Conservation (phyloP, 2,329 filamentous ascomycete genomes). For the Thermothelomyces thermophilus region DNA sequence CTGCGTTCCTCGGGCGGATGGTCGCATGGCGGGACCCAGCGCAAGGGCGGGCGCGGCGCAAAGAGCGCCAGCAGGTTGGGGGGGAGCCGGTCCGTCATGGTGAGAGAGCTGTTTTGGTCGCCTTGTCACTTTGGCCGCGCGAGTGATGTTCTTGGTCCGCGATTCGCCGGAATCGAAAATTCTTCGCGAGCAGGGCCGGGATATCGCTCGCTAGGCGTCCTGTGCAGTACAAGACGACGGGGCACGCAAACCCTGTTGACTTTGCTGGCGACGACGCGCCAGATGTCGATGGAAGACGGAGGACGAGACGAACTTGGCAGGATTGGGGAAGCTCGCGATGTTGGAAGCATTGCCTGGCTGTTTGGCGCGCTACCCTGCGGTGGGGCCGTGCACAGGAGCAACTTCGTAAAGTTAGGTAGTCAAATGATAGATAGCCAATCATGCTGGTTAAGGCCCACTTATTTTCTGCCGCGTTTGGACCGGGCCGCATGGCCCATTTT, state of each 20-base stretch:
- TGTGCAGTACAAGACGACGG: too few relatives aligned
- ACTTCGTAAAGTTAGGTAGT: too few relatives aligned
- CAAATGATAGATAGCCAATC: neutral
- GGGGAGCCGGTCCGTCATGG: conserved; percentile 94
- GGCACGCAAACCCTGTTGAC: neutral
- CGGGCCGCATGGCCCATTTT: neutral
- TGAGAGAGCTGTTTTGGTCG: conserved; percentile 18
- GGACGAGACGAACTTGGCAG: neutral
- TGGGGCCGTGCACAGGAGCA: neutral
- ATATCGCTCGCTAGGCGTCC: too few relatives aligned
- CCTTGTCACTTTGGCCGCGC: neutral
- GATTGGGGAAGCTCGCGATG: conserved; percentile 6
- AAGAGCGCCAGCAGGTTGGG: conserved; percentile 90
- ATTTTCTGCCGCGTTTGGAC: conserved; percentile 9
- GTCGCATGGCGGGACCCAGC: conserved; percentile 80
- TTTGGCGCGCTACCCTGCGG: neutral
- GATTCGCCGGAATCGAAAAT: too few relatives aligned
- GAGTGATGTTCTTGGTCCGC: neutral
- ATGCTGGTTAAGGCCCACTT: neutral
- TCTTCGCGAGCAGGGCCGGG: too few relatives aligned
- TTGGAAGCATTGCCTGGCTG: conserved; percentile 5
- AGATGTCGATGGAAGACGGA: neutral
- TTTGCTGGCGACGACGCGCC: neutral
- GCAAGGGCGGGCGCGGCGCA: conserved; percentile 83
- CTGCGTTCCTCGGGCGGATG: conserved; percentile 74